Evolutionary conservation across 2,329 filamentous ascomycete genomes (phyloP).

Genomic region (Ophiostoma himal-ulmi): DNA sequence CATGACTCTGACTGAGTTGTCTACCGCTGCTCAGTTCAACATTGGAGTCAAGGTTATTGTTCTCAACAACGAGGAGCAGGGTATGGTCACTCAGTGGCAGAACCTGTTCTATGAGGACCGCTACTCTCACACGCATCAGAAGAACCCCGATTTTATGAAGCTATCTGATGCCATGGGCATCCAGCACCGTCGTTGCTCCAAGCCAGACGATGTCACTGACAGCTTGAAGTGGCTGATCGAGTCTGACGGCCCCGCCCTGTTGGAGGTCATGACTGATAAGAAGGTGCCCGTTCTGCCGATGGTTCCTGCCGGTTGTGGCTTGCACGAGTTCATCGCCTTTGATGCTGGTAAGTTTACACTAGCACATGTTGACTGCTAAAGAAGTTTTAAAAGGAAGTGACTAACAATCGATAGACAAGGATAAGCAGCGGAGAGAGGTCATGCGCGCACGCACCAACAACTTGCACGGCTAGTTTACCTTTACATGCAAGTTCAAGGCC

Average conservation of each 20-base stretch:
- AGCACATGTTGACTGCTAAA: background rate
- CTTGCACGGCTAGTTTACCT: constrained; percentile 17
- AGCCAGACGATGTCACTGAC: constrained; percentile 70
- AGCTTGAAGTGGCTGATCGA: constrained; percentile 84
- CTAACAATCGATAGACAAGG: constrained; percentile 7
- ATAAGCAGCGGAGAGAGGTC: constrained; percentile 21
- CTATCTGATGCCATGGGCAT: constrained; percentile 87
- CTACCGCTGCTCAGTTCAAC: constrained; percentile 89
- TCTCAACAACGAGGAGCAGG: constrained; percentile 95
- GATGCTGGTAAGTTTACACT: constrained; percentile 58
- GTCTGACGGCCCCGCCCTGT: constrained; percentile 80
- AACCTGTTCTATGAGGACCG: constrained; percentile 95
- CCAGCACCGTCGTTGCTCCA: constrained; percentile 63
- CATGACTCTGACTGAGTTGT: constrained; percentile 96
- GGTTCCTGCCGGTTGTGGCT: constrained; percentile 79
- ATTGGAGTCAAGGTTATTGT: constrained; percentile 94
- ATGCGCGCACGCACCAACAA: constrained; percentile 19
- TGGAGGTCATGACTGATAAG: constrained; percentile 88
- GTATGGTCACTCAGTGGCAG: constrained; percentile 99
- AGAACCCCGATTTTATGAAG: constrained; percentile 94
- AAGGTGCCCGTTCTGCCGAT: constrained; percentile 95
- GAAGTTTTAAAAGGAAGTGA: background rate
- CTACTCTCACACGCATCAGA: constrained; percentile 86
- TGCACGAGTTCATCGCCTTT: constrained; percentile 91
- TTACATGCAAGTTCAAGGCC: background rate